These are phyloP conservation scores for Chondrus crispus DNA, from an alignment of 23 red algal species.

Conservation along the genomic window DNA sequence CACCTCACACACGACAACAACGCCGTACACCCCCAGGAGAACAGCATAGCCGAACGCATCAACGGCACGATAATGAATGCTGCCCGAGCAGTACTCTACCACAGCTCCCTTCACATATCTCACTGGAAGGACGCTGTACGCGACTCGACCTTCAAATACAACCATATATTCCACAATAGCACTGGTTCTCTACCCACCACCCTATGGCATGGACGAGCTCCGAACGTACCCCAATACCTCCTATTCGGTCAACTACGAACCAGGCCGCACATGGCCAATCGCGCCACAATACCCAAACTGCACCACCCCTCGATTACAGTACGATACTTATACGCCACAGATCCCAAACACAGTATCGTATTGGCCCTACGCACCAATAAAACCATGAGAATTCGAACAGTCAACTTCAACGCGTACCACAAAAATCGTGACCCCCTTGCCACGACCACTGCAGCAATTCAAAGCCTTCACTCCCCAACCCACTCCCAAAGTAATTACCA, in stretches of 20 bases:
- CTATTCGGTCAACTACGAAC: slow-evolving; percentile 15
- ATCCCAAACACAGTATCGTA: background rate
- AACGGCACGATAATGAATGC: background rate
- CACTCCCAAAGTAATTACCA: no score
- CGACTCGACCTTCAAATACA: background rate
- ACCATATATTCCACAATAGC: background rate
- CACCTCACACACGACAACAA: background rate
- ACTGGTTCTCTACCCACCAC: background rate
- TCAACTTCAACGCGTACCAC: slow-evolving; percentile 18
- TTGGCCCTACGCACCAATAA: background rate
- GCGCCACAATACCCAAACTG: background rate
- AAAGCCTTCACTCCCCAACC: no score
- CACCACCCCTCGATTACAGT: background rate
- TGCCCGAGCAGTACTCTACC: background rate
- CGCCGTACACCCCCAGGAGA: background rate
- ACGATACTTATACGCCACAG: background rate
- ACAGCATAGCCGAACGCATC: background rate
- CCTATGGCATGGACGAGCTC: background rate
- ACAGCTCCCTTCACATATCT: background rate
- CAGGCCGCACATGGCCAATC: background rate
- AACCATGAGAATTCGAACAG: background rate
- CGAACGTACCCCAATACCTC: background rate
- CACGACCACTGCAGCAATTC: background rate
- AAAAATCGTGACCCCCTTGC: background rate
- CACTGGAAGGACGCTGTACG: background rate